Base-by-base conservation (phyloP, 495 filamentous ascomycete species). In the Tricharina praecox region DNA sequence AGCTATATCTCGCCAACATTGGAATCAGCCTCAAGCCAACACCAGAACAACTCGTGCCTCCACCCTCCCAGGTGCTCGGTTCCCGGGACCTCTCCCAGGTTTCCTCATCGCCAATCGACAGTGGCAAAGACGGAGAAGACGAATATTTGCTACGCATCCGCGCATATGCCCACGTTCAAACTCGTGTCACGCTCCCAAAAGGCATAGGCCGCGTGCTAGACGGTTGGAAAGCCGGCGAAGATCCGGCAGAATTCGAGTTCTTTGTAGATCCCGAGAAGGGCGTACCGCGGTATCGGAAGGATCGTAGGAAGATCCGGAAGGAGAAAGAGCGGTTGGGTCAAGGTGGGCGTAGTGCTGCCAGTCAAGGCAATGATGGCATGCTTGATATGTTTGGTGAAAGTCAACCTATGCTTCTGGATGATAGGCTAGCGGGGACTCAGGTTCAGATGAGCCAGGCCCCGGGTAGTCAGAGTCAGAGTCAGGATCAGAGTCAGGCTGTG, bases 141-240 rank as follows among this genome's bases (percentile, higher is more conserved):
- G 55, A 59, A 24, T 48, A 50, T 8, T 16, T 59, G 3, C 33
- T 40, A n/a, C 37, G 48, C 0, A 58, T 59, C 18, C 30, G 55
- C 13, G 56, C 55, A 1, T 59, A 59, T 35, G 54, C 55, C 2
- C 58, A 58, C 1, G 50, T 59, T 0, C 15, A 36, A 0, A 32
- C 47, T 3, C 54, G 26, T 1, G 35, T 58, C 15, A 18, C 35
- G 4, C 44, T 59, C 11, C 39, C 50, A 0, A 33, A 47, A 13
- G 34, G 38, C 2, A 28, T 59, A 7, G 16, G 26, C 1, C 20
- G 36, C 23, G 35, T 57, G 3, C 41, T 59, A 4, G 50, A 39
- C 4, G 23, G 16, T 11, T 59, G 55, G 55, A 52, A 48, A 18
- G 16, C 51, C 5, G 55, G 55, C 7, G 50, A 46, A 18, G 51